Base-by-base conservation (phyloP, 495 filamentous ascomycete genomes). In the Penicillium desertorum region DNA sequence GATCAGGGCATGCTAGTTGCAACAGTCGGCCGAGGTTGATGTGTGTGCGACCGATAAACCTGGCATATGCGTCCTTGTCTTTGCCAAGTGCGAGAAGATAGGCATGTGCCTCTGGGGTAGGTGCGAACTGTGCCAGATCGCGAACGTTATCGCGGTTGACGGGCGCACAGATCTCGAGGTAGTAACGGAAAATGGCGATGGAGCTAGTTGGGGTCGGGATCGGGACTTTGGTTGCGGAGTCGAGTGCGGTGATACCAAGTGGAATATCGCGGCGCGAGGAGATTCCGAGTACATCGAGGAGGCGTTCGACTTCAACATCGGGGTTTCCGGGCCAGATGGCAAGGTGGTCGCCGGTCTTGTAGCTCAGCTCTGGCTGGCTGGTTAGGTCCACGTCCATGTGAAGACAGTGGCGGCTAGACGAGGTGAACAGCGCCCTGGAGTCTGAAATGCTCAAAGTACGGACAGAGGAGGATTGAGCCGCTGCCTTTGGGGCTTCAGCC, bases 341-440 rank as follows among this genome's bases (percentile, higher is more conserved):
- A 10, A 92, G 79, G 61, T 93, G 91, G 65, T 93, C 89, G 41
- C 89, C 89, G 9, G 85, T 81, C 51, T 79, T 79, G 64, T 92
- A 93, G 3, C 77, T 76, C 71, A 87, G 75, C 36, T 81, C 87
- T 2, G 75, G 62, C 27, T 66, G 59, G 27, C 58, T 61, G 22
- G 56, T 65, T 3, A 82, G 56, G 48, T 82, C 79, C 0, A 83
- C 54, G 29, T 83, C 78, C 56, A 83, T 67, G 57, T 83, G 80
- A 7, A 83, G 59, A 56, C 79, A 83, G 52, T 76, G 71, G 29
- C 76, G 67, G 45, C 65, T 62, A 1, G 68, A 68, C 0, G 62
- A 56, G 17, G 54, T 66, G 54, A 76, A 78, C 0, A 82, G 68
- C 54, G 80, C 70, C 17, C 67, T 59, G 5, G 77, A 67, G 12